phyloP scores from a whole-genome alignment of 2,329 filamentous ascomycete species.

The Penicillium sp. region DNA sequence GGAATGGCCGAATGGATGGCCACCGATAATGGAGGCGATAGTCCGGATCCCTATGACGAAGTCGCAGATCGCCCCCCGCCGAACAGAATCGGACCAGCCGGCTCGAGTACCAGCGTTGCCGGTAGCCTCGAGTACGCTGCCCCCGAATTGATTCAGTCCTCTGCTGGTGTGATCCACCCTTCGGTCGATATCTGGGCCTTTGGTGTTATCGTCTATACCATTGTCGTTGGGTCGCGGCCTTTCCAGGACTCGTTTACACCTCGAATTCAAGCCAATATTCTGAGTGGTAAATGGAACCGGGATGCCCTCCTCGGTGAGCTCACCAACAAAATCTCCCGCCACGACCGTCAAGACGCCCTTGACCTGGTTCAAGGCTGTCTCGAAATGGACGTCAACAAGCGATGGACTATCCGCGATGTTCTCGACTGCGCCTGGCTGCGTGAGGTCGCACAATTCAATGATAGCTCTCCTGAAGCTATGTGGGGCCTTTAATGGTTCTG shows the following conservation, averaged over 20 bases:
- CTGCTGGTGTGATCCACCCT: constrained; percentile 44
- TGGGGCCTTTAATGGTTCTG: constrained; percentile 38
- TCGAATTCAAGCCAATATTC: constrained; percentile 60
- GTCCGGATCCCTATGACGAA: constrained; percentile 51
- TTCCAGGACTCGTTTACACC: constrained; percentile 62
- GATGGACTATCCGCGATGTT: constrained; percentile 60
- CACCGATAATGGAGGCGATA: constrained; percentile 53
- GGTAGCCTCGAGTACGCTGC: constrained; percentile 60
- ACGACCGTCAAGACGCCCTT: constrained; percentile 52
- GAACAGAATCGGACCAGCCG: constrained; percentile 55
- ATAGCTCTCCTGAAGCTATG: constrained; percentile 29
- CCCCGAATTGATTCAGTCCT: constrained; percentile 46
- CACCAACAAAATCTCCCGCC: constrained; percentile 32
- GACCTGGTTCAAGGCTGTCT: constrained; percentile 63
- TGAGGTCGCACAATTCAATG: constrained; percentile 37
- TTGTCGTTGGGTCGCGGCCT: constrained; percentile 61
- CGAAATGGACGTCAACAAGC: constrained; percentile 53
- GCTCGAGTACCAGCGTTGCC: constrained; percentile 58
- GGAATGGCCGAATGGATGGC: constrained; percentile 68
- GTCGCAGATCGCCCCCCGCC: constrained; percentile 48
- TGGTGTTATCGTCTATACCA: constrained; percentile 62
- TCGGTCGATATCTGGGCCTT: constrained; percentile 68
- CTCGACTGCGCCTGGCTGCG: constrained; percentile 58
- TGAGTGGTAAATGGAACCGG: constrained; percentile 59
- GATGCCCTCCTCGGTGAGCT: constrained; percentile 50